phyloP scores from a whole-genome alignment of 805 yeast genomes.

The Hanseniaspora opuntiae region DNA sequence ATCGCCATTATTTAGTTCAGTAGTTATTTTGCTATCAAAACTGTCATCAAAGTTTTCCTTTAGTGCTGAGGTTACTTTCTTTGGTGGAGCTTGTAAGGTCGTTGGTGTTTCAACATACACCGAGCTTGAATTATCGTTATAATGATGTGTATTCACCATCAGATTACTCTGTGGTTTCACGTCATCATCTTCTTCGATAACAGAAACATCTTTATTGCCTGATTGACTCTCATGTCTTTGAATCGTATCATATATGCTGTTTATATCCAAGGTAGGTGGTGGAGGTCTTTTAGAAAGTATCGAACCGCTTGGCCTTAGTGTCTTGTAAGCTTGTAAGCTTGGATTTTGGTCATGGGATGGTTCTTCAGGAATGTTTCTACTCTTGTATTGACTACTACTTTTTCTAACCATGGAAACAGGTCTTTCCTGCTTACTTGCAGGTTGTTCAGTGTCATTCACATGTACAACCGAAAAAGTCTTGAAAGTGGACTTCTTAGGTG shows the following conservation, averaged over 20 bases:
- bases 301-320: background rate
- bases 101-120: background rate
- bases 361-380: background rate
- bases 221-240: background rate
- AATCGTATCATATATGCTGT: slow-evolving; percentile 7
- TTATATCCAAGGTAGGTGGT: slow-evolving; percentile 19
- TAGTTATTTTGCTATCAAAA: background rate
- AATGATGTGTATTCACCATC: background rate
- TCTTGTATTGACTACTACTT: background rate
- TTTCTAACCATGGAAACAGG: background rate
- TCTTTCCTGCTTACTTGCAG: background rate
- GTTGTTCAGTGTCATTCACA: slow-evolving; percentile 1
- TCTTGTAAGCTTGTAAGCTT: background rate
- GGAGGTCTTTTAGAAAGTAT: slow-evolving; percentile 17
- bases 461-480: slow-evolving; percentile 10
- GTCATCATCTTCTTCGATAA: background rate
- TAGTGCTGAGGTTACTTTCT: background rate
- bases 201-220: background rate
- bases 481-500: background rate
- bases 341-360: background rate
- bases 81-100: background rate
- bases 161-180: background rate
- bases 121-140: background rate
- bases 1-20: no score
- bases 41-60: background rate